phyloP scores from a whole-genome alignment of 1,139 yeast species.

The Yamadazyma sp. region DNA sequence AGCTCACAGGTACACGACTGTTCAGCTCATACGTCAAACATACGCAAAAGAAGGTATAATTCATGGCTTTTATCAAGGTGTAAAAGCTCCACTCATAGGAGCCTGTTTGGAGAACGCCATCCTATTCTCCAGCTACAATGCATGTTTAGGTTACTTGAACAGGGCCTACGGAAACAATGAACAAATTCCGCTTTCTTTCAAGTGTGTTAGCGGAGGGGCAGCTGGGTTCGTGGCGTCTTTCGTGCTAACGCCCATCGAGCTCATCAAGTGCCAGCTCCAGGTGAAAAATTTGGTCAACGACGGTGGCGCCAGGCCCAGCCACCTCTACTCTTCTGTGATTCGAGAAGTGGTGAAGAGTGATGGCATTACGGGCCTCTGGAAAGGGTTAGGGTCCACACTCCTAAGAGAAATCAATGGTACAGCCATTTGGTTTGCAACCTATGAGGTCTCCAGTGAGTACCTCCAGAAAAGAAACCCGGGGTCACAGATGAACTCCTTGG shows the following conservation, averaged over 20 bases:
- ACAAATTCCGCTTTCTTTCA: constrained; percentile 29
- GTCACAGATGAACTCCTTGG: constrained; percentile 33
- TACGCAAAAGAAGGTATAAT: constrained; percentile 63
- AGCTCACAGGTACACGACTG: constrained; percentile 46
- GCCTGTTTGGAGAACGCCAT: constrained; percentile 79
- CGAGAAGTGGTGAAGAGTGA: constrained; percentile 40
- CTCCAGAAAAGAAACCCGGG: constrained; percentile 24
- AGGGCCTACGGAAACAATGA: constrained; percentile 28
- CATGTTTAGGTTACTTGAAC: constrained; percentile 47
- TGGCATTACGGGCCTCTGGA: constrained; percentile 69
- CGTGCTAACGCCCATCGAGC: constrained; percentile 84
- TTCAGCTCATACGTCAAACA: constrained; percentile 62
- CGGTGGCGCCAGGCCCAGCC: constrained; percentile 2
- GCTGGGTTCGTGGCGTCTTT: constrained; percentile 85
- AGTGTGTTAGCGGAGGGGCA: constrained; percentile 69
- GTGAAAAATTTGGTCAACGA: constrained; percentile 51
- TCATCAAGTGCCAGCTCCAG: constrained; percentile 85
- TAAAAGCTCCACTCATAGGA: constrained; percentile 79
- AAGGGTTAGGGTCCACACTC: constrained; percentile 83
- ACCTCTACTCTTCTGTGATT: constrained; percentile 36
- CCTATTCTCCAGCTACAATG: constrained; percentile 57
- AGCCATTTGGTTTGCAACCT: constrained; percentile 91
- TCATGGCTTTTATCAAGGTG: constrained; percentile 55
- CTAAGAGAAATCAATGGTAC: constrained; percentile 87
- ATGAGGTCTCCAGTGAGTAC: constrained; percentile 54